Evolutionary conservation across 306 rosid genomes (phyloP).

Genomic region (Rosa chinensis): DNA sequence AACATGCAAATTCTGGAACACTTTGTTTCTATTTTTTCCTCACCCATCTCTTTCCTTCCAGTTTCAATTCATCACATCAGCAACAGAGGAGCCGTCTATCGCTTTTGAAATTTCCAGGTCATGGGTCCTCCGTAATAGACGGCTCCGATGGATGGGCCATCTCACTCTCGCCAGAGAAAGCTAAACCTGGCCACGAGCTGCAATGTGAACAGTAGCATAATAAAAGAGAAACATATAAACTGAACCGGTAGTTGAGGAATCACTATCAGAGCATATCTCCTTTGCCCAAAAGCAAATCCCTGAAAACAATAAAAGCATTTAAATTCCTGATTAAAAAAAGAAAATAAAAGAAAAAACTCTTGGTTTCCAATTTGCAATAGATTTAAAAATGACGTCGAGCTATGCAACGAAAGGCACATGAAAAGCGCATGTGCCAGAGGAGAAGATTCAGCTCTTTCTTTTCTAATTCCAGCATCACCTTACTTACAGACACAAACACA

Average conservation of each 20-base stretch:
- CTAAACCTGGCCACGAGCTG: conserved; percentile 36
- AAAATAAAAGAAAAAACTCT: neutral
- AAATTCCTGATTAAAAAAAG: conserved; percentile 18
- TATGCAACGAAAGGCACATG: conserved; percentile 60
- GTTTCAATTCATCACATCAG: neutral
- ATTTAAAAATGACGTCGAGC: conserved; percentile 36
- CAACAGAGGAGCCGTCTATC: neutral
- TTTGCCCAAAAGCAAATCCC: conserved; percentile 30
- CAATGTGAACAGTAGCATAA: conserved; percentile 16
- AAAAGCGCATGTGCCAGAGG: conserved; percentile 51
- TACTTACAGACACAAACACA: neutral
- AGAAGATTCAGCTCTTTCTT: conserved; percentile 47
- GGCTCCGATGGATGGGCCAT: conserved; percentile 43
- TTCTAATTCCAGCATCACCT: conserved; percentile 9
- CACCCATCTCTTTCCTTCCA: neutral
- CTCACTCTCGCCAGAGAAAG: conserved; percentile 12
- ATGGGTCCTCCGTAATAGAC: conserved; percentile 45
- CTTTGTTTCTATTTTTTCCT: neutral
- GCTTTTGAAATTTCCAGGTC: conserved; percentile 4
- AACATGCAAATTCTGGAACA: neutral
- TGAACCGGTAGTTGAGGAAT: conserved; percentile 58
- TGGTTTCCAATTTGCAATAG: neutral
- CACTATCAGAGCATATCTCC: conserved; percentile 58
- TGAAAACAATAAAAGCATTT: conserved; percentile 17
- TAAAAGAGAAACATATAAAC: conserved; percentile 21